Base-by-base conservation (phyloP, 1,284 basidiomycete genomes). In the Apiotrichum sp. region DNA sequence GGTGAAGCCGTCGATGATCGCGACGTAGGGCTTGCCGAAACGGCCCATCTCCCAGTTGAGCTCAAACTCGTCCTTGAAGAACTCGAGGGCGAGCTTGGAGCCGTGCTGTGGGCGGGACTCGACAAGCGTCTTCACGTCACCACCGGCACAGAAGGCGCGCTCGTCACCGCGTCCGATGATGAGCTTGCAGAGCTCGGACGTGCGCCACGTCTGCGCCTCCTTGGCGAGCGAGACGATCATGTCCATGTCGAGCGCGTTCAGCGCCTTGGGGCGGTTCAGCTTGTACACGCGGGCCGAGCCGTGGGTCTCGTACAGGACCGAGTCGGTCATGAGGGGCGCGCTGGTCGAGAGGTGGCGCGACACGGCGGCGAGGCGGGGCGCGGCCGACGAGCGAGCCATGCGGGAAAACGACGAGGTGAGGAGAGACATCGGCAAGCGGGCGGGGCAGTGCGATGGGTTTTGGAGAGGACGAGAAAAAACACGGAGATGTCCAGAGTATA, bases 1-100 rank as follows among this genome's bases (percentile, higher is more conserved):
- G 11, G 91, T 93, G 57, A 88, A 82, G 22, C 93, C 93, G 70
- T 97, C 90, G 77, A 98, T 84, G 59, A 98, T 79, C 46, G 85
- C 85, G 41, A 98, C 83, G 74, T 97, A 96, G 9, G 91, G 88
- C 73, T 93, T 93, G 36, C 81, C 81, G 50, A 92, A 77, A 1
- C 83, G 82, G 5, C 90, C 88, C 53, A 98, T 79, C 52, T 84
- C 79, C 75, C 88, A 91, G 78, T 98, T 91, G 68, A 95, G 79
- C 71, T 90, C 86, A 71, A 96, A 98, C 86, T 99, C 96, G 70
- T 84, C 81, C 74, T 86, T 85, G 81, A 99, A 98, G 78, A 93
- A 98, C 16, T 85, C 80, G 54, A 91, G 78, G 10, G 90, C 87
- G 4, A 80, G 75, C 54, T 84, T 59, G 47, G 68, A 66, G 36